phyloP scores from a whole-genome alignment of 2,329 filamentous ascomycete genomes.

The Fulvia fulva region DNA sequence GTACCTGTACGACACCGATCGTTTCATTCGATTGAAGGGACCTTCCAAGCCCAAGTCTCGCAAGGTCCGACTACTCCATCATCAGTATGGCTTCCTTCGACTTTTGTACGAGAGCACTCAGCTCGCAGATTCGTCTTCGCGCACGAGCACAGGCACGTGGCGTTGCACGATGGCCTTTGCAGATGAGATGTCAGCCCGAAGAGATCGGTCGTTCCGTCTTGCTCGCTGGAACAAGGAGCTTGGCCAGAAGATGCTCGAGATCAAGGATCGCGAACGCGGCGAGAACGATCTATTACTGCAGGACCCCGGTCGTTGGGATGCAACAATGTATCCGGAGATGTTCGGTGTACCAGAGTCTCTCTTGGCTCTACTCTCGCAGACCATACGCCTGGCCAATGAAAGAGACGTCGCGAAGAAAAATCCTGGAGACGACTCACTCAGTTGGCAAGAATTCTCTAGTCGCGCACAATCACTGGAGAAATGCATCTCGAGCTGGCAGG shows the following conservation, averaged over 20 bases:
- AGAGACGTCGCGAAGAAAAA: neutral
- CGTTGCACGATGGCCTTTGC: too few species aligned
- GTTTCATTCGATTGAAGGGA: too few species aligned
- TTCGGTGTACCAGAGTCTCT: conserved; percentile 5
- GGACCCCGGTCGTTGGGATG: conserved; percentile 1
- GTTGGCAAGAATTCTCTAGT: conserved; percentile 3
- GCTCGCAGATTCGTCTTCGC: too few species aligned
- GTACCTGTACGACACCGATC: too few species aligned
- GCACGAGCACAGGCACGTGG: too few species aligned
- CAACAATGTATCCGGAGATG: conserved; percentile 2
- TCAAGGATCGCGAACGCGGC: conserved; percentile 6
- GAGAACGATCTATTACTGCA: conserved; percentile 6
- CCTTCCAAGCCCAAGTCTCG: too few species aligned
- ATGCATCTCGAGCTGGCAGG: conserved; percentile 2
- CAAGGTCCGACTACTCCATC: too few species aligned
- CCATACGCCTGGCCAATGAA: conserved; percentile 5
- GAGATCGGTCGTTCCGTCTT: too few species aligned
- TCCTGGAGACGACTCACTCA: neutral
- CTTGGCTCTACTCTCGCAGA: conserved; percentile 2
- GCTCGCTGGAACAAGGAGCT: neutral
- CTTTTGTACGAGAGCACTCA: too few species aligned
- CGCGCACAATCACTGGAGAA: conserved; percentile 3
- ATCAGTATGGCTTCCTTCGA: too few species aligned
- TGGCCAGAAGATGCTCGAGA: conserved; percentile 4
- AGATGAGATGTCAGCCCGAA: too few species aligned